Conservation (phyloP, 768 basidiomycete genomes). For the Auricularia sp. region DNA sequence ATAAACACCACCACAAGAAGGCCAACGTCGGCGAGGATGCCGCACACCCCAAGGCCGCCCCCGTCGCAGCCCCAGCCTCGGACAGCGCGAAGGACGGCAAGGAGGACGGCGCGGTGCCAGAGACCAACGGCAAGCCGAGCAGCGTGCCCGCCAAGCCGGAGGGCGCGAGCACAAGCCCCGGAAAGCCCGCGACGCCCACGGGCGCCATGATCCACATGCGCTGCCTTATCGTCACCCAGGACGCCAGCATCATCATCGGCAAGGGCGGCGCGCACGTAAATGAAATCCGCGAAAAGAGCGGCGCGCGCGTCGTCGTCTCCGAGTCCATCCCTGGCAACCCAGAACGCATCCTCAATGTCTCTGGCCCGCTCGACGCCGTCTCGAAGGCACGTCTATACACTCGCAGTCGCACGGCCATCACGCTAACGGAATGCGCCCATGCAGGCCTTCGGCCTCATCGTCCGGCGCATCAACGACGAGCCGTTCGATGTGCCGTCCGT, state of each 20-base stretch:
- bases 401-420: neutral
- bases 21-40: neutral
- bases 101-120: neutral
- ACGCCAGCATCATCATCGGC: conserved; percentile 98
- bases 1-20: neutral
- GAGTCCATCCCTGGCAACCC: conserved; percentile 99
- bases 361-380: conserved; percentile 94
- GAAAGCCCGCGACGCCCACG: neutral
- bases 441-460: conserved; percentile 97
- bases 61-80: neutral
- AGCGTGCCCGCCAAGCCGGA: neutral
- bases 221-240: conserved; percentile 96
- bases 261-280: conserved; percentile 94
- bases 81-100: neutral
- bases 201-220: conserved; percentile 87
- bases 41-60: neutral
- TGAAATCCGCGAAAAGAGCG: conserved; percentile 96
- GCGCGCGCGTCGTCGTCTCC: conserved; percentile 92
- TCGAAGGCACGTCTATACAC: conserved; percentile 64
- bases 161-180: neutral
- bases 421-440: neutral
- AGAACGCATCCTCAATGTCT: conserved; percentile 96
- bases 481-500: conserved; percentile 97
- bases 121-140: too few relatives aligned
- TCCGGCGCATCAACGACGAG: conserved; percentile 97